Evolutionary conservation across 1,284 basidiomycete genomes (phyloP).

Genomic region (Cerioporus squamosus): DNA sequence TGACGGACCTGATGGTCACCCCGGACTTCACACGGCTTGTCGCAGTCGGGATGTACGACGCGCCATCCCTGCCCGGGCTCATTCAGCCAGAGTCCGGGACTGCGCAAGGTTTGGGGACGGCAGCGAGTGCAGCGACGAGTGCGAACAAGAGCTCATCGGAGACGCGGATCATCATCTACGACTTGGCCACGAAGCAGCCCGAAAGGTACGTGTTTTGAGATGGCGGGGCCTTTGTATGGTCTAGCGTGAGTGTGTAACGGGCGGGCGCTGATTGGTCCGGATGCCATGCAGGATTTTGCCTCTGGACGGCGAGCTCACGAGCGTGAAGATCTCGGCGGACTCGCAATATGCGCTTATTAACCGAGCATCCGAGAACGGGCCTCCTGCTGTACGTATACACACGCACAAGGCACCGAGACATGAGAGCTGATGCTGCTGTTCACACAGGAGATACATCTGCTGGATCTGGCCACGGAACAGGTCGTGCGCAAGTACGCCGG

Average conservation of each 20-base stretch:
- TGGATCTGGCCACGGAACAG: constrained; percentile 75
- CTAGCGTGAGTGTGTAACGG: neutral
- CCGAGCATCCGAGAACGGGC: constrained; percentile 61
- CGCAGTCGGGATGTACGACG: constrained; percentile 74
- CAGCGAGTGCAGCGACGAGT: constrained; percentile 20
- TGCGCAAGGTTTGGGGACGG: constrained; percentile 38
- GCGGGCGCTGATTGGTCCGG: constrained; percentile 9
- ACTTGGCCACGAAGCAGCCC: constrained; percentile 65
- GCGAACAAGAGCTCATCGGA: constrained; percentile 47
- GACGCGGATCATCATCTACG: constrained; percentile 77
- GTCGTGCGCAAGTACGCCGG: constrained; percentile 83
- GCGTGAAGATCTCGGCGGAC: constrained; percentile 87
- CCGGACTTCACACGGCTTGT: constrained; percentile 86
- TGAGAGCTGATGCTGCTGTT: constrained; percentile 16
- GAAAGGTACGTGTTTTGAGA: constrained; percentile 56
- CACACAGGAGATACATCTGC: constrained; percentile 88
- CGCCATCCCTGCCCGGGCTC: constrained; percentile 25
- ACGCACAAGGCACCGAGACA: constrained; percentile 2
- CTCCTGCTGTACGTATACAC: constrained; percentile 46
- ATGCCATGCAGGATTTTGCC: constrained; percentile 56
- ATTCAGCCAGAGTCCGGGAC: constrained; percentile 25
- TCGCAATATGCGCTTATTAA: constrained; percentile 89
- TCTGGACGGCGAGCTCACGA: constrained; percentile 82
- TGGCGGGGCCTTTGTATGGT: neutral
- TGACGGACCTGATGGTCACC: constrained; percentile 87